These are phyloP conservation scores for Mycena haematopus DNA, from an alignment of 768 basidiomycete genomes.

Conservation along the genomic window DNA sequence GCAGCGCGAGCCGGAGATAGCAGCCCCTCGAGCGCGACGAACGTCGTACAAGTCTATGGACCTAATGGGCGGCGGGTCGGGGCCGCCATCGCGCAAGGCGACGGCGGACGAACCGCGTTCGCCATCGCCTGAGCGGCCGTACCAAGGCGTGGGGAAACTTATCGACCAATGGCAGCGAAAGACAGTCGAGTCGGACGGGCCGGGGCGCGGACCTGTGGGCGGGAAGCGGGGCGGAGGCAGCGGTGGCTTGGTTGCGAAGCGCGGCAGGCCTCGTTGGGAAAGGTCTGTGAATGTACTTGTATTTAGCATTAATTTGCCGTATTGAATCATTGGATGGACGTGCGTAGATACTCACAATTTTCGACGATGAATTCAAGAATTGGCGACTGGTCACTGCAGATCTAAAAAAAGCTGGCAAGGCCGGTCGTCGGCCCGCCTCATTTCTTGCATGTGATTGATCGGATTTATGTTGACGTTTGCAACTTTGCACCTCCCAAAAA, in stretches of 20 bases:
- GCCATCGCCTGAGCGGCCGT: conserved; percentile 78
- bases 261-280: conserved; percentile 30
- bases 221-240: conserved; percentile 19
- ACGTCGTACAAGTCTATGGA: conserved; percentile 38
- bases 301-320: conserved; percentile 27
- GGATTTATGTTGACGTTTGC: no score
- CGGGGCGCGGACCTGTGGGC: conserved; percentile 9
- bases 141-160: conserved; percentile 82
- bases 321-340: conserved; percentile 20
- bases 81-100: conserved; percentile 28
- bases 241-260: conserved; percentile 27
- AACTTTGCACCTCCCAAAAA: no score
- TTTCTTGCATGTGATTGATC: no score
- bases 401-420: no score
- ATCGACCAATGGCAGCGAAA: conserved; percentile 91
- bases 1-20: conserved; percentile 31
- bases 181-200: conserved; percentile 60
- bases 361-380: not conserved
- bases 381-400: no score
- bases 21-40: conserved; percentile 34
- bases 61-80: conserved; percentile 7
- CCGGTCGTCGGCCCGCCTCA: no score
- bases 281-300: conserved; percentile 26
- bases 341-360: not conserved
- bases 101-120: conserved; percentile 44